phyloP scores from a whole-genome alignment of 768 basidiomycete genomes.

The Butyriboletus loyo region DNA sequence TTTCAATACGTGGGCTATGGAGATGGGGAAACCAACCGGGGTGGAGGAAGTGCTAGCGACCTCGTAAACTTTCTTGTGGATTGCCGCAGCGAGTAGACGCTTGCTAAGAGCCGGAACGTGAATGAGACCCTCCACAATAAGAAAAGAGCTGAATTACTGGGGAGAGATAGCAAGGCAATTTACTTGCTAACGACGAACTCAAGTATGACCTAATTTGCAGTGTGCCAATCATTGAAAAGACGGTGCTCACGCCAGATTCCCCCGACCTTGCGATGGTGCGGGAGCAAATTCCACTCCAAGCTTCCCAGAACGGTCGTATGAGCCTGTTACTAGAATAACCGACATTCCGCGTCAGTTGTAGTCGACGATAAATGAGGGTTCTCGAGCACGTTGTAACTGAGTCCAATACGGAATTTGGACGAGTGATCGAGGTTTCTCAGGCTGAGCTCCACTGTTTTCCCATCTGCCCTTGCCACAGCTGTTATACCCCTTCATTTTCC shows the following conservation, averaged over 20 bases:
- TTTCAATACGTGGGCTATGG: constrained; percentile 18
- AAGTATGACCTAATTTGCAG: constrained; percentile 18
- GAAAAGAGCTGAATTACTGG: constrained; percentile 54
- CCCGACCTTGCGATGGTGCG: constrained; percentile 86
- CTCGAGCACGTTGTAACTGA: constrained; percentile 14
- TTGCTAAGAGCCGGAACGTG: constrained; percentile 54
- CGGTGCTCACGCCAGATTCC: constrained; percentile 70
- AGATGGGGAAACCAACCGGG: constrained; percentile 37
- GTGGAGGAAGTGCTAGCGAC: constrained; percentile 66
- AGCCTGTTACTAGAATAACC: constrained; percentile 93
- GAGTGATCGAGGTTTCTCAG: constrained; percentile 15
- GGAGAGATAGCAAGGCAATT: constrained; percentile 97
- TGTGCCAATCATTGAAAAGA: constrained; percentile 13
- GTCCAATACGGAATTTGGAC: constrained; percentile 3
- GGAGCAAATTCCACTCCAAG: constrained; percentile 99
- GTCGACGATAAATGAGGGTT: constrained; percentile 17
- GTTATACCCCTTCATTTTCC: constrained; percentile 15
- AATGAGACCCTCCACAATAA: constrained; percentile 14
- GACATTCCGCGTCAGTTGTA: constrained; percentile 65
- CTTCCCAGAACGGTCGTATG: constrained; percentile 99
- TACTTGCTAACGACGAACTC: constrained; percentile 69
- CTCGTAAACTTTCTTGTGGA: constrained; percentile 94
- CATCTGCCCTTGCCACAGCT: constrained; percentile 15
- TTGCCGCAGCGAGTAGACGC: constrained; percentile 90
- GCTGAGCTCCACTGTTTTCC: constrained; percentile 23